Evolutionary conservation across 352 stramenopile species (phyloP), one percentile per base, ranked within the genome.

Genomic region (Blastocystis sp.): DNA sequence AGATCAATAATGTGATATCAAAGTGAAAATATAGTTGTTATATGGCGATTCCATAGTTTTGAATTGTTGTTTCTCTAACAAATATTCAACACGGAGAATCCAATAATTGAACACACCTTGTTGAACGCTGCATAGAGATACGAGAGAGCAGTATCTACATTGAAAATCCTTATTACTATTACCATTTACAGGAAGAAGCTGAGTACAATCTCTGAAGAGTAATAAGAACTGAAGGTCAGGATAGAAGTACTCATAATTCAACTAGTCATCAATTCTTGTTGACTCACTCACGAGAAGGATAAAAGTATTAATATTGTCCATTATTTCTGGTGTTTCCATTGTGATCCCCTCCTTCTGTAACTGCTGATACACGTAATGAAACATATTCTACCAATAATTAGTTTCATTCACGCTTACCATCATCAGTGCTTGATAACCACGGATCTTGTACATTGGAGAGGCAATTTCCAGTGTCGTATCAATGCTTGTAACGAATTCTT

Each of bases 271-370:
- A 74, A n/a, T 14, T 14, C 7, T 21, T n/a, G 35, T n/a, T 3
- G n/a, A 19, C 32, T 6, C 27, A 21, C 63, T 43, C 32, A 74
- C 63, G 1, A 74, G 63, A 19, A 74, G 43, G 6, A 74, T 43
- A 21, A 74, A 74, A n/a, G 27, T 43, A 43, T 74, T 74, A 32
- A 74, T 43, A 9, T 74, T 74, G 19, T 74, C 63, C 63, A 74
- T 74, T 7, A 74, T 43, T 32, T 46, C 63, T 32, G 63, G 63
- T 32, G 63, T 74, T 32, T 74, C 63, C 63, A 74, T 74, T 43
- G 35, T 74, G 35, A 16, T 24, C 5, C 42, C 24, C 63, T 74
- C 32, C 63, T 74, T 51, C 63, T 74, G 63, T 21, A 46, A 27
- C 16, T n/a, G 1, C 63, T 74, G 63, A n/a, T 46, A 37, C 63